Conservation (phyloP, 73 alveolate species). For the Tetrahymena borealis region DNA sequence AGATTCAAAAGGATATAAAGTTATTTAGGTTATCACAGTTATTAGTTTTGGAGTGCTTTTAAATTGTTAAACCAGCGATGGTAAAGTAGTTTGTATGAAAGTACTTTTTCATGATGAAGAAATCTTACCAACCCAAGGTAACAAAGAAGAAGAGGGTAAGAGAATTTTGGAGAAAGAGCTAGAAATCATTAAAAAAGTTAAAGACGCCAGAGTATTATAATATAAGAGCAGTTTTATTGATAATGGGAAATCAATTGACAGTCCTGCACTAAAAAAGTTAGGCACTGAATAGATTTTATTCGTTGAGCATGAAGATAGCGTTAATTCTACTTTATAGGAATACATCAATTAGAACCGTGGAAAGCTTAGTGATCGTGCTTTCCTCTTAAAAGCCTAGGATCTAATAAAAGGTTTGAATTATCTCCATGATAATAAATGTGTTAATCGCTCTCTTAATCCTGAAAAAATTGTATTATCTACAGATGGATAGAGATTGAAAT, state of each 20-base stretch:
- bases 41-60: background rate
- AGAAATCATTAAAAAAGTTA: background rate
- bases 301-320: background rate
- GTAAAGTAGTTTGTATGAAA: background rate
- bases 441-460: background rate
- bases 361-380: background rate
- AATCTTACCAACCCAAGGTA: background rate
- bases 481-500: background rate
- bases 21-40: background rate
- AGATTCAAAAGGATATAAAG: background rate
- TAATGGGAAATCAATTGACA: background rate
- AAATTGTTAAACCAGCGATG: background rate
- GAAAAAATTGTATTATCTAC: background rate
- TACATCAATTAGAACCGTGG: background rate
- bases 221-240: background rate
- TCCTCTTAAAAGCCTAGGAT: background rate
- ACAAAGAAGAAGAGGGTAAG: background rate
- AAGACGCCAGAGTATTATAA: background rate
- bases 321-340: background rate
- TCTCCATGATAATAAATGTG: background rate
- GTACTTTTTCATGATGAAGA: background rate
- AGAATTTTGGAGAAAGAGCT: background rate
- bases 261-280: background rate
- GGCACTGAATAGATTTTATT: background rate
- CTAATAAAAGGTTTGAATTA: background rate